Base-by-base conservation (phyloP, 306 rosid genomes). In the Glycine latifolia region DNA sequence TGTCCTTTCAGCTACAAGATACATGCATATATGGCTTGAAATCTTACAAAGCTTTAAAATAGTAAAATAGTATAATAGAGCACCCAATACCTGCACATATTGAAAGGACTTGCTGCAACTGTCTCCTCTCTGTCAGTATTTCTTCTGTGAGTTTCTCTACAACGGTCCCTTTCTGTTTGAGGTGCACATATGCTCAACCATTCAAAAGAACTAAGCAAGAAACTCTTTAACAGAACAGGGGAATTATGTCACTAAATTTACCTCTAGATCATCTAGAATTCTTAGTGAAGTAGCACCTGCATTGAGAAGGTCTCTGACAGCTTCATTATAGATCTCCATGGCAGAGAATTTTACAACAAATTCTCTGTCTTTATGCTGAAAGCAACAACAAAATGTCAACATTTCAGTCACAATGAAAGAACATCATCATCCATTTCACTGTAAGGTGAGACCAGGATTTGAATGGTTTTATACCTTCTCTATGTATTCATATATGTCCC, bases 261-360 rank as follows among this genome's bases (percentile, higher is more conserved):
- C 99, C 96, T 95, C 98, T 17, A 98, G 94, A 87, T 95, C 97
- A 82, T 93, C 99, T 46, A 93, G 90, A 16, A 95, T 86, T 89
- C 99, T 87, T 62, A 93, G 92, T 77, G 88, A 88, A 63, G 80
- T 71, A 84, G 75, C 33, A 67, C 86, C 90, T 35, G 81, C 79
- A 75, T 80, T 74, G 41, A 95, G 94, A 74, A 93, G 98, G 85
- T 93, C 99, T 75, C 83, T 90, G 43, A 95, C 97, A 31, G 88
- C 94, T 89, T 95, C 99, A 73, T 93, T 95, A 59, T 93, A 95
- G 60, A 93, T 95, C 88, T 95, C 99, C 90, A 93, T 88, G 9
- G 99, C 98, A 69, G 97, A 95, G 83, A 95, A 95, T 77, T 91
- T 91, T 52, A 95, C 63, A 75, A 89, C 83, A 82, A 87, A 95